A percentile compares a stretch with the other conserved stretches of the same genome.
Conservation (phyloP, 331 rosid species). For the Cucumis variabilis region DNA sequence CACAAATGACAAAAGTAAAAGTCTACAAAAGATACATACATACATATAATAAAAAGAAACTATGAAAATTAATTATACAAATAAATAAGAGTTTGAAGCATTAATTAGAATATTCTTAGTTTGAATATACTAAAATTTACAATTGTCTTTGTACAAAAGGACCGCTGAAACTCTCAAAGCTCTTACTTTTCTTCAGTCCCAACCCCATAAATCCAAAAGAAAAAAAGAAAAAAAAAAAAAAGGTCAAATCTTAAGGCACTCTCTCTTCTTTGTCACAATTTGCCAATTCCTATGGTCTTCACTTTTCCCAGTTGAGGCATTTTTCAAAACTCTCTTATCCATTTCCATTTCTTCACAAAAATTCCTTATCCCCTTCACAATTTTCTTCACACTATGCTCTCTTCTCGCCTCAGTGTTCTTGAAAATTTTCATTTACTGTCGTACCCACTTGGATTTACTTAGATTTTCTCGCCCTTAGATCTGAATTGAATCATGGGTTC, state of each 20-base stretch:
- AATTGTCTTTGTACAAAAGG: no score
- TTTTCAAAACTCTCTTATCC: not conserved
- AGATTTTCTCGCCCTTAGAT: not conserved
- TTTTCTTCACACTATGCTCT: not conserved
- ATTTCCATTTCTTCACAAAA: conserved; percentile 17
- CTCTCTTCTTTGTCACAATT: not conserved
- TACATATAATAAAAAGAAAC: no score
- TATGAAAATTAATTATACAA: no score
- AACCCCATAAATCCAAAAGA: not conserved
- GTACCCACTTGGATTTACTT: conserved; percentile 21
- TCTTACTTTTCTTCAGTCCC: not conserved
- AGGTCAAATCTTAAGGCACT: not conserved
- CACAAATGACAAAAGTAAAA: no score
- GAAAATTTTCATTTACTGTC: not conserved
- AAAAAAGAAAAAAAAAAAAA: not conserved
- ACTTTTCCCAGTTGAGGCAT: not conserved
- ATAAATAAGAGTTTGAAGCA: not conserved
- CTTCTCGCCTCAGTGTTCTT: not conserved
- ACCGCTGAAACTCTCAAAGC: no score
- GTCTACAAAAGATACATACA: no score
- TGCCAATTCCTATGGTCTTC: not conserved
- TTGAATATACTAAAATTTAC: no score
- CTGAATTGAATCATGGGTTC: conserved; percentile 15
- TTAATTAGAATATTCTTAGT: not conserved
- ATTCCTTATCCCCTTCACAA: not conserved